Percentiles rank a stretch among this genome's conserved stretches.
phyloP scores from a whole-genome alignment of 805 yeast species.

The Yarrowia porcina region DNA sequence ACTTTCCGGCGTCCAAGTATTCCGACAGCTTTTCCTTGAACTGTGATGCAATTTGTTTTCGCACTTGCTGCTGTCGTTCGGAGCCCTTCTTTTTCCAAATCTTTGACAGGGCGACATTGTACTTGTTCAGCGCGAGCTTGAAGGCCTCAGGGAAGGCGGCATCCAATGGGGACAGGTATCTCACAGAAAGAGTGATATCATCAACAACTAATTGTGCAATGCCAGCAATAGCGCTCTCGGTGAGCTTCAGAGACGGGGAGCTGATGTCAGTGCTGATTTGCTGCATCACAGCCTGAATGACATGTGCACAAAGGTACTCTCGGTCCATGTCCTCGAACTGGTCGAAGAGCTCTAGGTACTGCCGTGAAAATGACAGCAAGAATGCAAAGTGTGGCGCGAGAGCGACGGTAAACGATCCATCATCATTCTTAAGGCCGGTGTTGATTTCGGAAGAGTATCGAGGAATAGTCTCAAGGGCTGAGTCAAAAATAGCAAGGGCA shows the following conservation, averaged over 20 bases:
- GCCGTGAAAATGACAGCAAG: constrained; percentile 42
- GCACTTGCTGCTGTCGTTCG: constrained; percentile 19
- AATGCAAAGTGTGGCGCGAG: constrained; percentile 22
- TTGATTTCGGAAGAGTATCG: constrained; percentile 32
- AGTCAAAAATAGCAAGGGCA: constrained; percentile 66
- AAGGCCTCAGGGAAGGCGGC: constrained; percentile 54
- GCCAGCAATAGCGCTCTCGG: constrained; percentile 35
- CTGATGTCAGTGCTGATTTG: constrained; percentile 6
- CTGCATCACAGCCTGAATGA: constrained; percentile 45
- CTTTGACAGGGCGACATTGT: constrained; percentile 38
- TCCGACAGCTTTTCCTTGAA: constrained; percentile 33
- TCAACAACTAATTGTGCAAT: constrained; percentile 37
- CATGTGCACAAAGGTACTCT: constrained; percentile 60
- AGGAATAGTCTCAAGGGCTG: constrained; percentile 45
- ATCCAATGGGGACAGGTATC: constrained; percentile 46
- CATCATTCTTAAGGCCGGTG: constrained; percentile 36
- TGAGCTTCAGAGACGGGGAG: constrained; percentile 22
- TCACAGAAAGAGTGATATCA: constrained; percentile 66
- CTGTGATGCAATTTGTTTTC: constrained; percentile 30
- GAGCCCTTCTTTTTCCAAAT: constrained; percentile 21
- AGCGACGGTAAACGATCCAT: constrained; percentile 16
- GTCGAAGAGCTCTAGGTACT: constrained; percentile 59
- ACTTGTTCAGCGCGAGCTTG: constrained; percentile 69
- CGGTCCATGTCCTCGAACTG: constrained; percentile 67
- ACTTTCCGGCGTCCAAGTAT: constrained; percentile 26